Conservation (phyloP, 176 grass and related monocot genomes). For the Musa itinerans region DNA sequence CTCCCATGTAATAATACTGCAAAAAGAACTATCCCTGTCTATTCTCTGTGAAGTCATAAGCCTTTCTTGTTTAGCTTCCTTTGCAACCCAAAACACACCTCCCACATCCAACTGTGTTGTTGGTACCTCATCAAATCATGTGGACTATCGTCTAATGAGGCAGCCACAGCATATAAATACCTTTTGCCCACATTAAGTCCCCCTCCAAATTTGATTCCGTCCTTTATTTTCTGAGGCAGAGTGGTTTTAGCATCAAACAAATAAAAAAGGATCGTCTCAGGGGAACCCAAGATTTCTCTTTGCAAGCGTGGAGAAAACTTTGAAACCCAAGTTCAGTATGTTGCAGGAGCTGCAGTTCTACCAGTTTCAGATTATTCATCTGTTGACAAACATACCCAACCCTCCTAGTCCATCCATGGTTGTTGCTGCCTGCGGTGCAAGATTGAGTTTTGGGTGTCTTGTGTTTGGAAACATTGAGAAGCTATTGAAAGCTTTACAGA, state of each 20-base stretch:
- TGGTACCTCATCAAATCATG: not conserved
- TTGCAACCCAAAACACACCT: too few relatives aligned
- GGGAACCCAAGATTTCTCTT: not conserved
- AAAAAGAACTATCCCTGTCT: too few relatives aligned
- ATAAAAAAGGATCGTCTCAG: slow-evolving; percentile 10
- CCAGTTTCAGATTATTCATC: not conserved
- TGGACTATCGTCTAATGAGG: not conserved
- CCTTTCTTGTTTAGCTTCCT: too few relatives aligned
- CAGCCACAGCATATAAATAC: not conserved
- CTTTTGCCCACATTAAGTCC: not conserved
- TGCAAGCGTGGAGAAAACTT: slow-evolving; percentile 8
- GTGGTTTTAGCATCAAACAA: slow-evolving; percentile 4
- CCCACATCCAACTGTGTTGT: not conserved
- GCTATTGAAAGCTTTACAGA: not conserved
- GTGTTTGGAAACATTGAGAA: not conserved
- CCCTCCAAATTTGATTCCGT: slow-evolving; percentile 14
- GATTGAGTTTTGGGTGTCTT: not conserved
- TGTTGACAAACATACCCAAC: not conserved
- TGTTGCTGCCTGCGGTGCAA: not conserved
- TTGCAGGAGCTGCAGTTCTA: not conserved
- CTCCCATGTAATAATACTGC: too few relatives aligned
- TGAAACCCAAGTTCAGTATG: not conserved
- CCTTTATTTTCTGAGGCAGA: slow-evolving; percentile 15
- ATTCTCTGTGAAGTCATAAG: too few relatives aligned
- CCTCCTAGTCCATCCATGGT: not conserved